Evolutionary conservation across 169 alveolate genomes (phyloP), one percentile per base, ranked within the genome.

Genomic region (Plasmodium sp.): DNA sequence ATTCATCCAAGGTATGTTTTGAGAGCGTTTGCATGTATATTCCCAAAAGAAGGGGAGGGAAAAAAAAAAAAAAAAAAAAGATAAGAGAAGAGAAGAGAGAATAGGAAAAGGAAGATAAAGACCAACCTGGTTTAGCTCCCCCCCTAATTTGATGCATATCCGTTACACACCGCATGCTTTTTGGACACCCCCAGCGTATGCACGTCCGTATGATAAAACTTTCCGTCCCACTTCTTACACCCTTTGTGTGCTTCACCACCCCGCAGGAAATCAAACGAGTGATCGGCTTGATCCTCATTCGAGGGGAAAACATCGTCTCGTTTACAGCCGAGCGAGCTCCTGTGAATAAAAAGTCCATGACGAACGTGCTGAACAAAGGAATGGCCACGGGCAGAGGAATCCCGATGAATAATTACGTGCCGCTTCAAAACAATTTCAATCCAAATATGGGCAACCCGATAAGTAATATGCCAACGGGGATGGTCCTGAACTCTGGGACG

Each of bases 321-420:
- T 97, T 99, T 88, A 97, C 99, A 31, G 99, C 99, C 1, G 99
- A 99, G 96, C 99, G 99, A n/a, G 99, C 99, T 16, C 99, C 99
- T 27, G 81, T 96, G 27, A 94, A 93, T 58, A 93, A 94, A 81
- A 93, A 86, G 27, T 82, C 96, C 36, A 95, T 94, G 67, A 84
- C 62, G 75, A 94, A 83, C 12, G 92, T 84, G 39, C 84, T 86
- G 31, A 97, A 97, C 48, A 97, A 97, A 48, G 98, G 98, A 22
- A 96, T 95, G 86, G 98, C 98, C 3, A 96, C 98, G 5, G 98
- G 97, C 5, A 82, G 98, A 41, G 98, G 98, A 2, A 77, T 94
- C 22, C 97, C 98, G 12, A 67, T 90, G 74, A 90, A 79, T 90
- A 90, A 90, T 80, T 90, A 80, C 62, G 94, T 90, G 18, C 94